phyloP scores from a whole-genome alignment of 2,329 filamentous ascomycete species.

The Ophiocordyceps robertsii region DNA sequence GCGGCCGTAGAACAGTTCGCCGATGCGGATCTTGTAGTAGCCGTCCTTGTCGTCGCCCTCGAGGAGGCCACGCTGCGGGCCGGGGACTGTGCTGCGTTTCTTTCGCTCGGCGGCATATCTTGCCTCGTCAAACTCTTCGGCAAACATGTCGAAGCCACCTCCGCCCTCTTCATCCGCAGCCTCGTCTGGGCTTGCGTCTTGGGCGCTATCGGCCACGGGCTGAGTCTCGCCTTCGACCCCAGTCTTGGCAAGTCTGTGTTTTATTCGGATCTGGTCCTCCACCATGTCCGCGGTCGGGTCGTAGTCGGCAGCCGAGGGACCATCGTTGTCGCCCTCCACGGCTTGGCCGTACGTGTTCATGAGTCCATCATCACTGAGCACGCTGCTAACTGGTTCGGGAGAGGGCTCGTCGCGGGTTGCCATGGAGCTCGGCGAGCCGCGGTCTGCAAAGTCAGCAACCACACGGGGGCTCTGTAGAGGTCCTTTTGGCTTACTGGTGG shows the following conservation, averaged over 20 bases:
- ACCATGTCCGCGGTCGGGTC: constrained; percentile 81
- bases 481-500: too few relatives aligned
- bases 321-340: constrained; percentile 41
- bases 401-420: constrained; percentile 38
- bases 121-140: constrained; percentile 60
- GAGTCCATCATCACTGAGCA: constrained; percentile 54
- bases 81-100: constrained; percentile 33
- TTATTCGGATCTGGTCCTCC: constrained; percentile 63
- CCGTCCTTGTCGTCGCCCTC: constrained; percentile 92
- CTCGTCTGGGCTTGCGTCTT: constrained; percentile 9
- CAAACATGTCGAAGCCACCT: constrained; percentile 81
- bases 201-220: constrained; percentile 9
- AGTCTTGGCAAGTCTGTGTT: constrained; percentile 45
- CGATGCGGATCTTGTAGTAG: constrained; percentile 89
- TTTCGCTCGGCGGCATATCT: constrained; percentile 44
- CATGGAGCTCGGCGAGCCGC: constrained; percentile 27
- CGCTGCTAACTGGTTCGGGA: constrained; percentile 41
- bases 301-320: constrained; percentile 85
- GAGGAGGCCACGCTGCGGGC: constrained; percentile 60
- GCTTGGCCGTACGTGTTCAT: constrained; percentile 43
- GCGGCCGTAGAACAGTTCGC: constrained; percentile 76
- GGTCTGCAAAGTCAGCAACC: constrained; percentile 16
- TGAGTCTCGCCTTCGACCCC: constrained; percentile 32
- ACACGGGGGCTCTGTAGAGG: constrained; percentile 3
- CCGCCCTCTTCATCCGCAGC: constrained; percentile 45